Evolutionary conservation across 345 rosid genomes (phyloP).

Genomic region (Isatis tinctoria): DNA sequence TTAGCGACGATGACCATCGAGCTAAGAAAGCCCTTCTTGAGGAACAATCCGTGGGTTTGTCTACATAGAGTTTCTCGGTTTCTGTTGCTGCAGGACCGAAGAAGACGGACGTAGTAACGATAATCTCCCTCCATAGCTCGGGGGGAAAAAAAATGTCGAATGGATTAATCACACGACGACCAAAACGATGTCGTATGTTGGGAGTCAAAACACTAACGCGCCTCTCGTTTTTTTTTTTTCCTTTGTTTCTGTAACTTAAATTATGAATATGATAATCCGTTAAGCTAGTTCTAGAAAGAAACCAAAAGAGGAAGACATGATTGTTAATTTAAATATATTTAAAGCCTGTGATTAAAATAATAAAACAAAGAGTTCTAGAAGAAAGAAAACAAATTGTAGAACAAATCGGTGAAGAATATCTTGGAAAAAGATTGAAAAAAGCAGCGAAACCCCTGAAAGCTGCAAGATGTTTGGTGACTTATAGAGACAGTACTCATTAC

Average conservation of each 20-base stretch:
- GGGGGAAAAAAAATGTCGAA: not conserved
- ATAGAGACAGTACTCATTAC: too few relatives aligned
- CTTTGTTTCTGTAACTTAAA: not conserved
- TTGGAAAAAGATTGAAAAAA: not conserved
- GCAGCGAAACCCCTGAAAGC: not conserved
- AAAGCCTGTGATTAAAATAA: too few relatives aligned
- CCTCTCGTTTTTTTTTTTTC: not conserved
- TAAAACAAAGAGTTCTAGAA: not conserved
- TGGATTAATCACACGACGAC: not conserved
- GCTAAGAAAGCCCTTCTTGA: conserved; percentile 53
- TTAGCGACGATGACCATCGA: conserved; percentile 51
- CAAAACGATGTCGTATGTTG: not conserved
- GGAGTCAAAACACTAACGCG: not conserved
- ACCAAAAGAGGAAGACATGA: not conserved
- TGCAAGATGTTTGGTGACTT: not conserved
- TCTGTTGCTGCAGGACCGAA: conserved; percentile 38
- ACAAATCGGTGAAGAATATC: too few relatives aligned
- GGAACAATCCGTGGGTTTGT: conserved; percentile 49
- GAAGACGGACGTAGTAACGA: conserved; percentile 33
- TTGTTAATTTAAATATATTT: too few relatives aligned
- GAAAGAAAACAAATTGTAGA: not conserved
- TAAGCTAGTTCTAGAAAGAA: not conserved
- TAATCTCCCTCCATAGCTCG: not conserved
- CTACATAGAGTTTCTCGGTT: conserved; percentile 40
- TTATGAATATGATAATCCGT: not conserved